A percentile compares a stretch with the other conserved stretches of the same genome.
Evolutionary conservation across 495 filamentous ascomycete species (phyloP).

Genomic region (Annulohypoxylon bovei): DNA sequence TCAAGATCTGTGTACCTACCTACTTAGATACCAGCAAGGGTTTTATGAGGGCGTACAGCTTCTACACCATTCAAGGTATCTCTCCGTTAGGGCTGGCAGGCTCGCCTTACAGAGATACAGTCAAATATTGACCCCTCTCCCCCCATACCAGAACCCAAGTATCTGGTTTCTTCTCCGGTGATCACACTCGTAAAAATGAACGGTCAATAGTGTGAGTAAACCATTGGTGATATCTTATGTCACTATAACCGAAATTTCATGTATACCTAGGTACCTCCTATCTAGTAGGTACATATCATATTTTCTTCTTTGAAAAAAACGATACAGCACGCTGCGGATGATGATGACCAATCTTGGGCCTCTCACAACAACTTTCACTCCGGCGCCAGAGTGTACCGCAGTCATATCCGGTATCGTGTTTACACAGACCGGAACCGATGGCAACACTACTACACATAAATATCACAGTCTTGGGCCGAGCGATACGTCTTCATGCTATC

Average conservation of each 20-base stretch:
- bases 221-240: background rate
- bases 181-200: background rate
- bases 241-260: background rate
- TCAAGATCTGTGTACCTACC: background rate
- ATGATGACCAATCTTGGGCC: conserved; percentile 12
- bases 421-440: conserved; percentile 13
- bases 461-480: conserved; percentile 15
- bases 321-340: background rate
- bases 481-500: conserved; percentile 15
- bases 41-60: background rate
- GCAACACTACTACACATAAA: conserved; percentile 4
- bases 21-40: too few relatives aligned
- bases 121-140: background rate
- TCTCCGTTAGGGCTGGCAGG: background rate
- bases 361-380: conserved; percentile 21
- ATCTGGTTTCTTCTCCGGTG: background rate
- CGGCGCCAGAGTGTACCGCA: background rate
- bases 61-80: background rate
- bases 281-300: background rate
- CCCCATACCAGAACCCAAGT: background rate
- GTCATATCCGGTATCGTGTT: conserved; percentile 5
- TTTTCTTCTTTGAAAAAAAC: background rate
- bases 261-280: too few relatives aligned
- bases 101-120: background rate
- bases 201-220: background rate